Percentiles rank a stretch among this genome's conserved stretches.
Evolutionary conservation across 208 protist species (phyloP).

Genomic region (Acanthamoeba healyi): DNA sequence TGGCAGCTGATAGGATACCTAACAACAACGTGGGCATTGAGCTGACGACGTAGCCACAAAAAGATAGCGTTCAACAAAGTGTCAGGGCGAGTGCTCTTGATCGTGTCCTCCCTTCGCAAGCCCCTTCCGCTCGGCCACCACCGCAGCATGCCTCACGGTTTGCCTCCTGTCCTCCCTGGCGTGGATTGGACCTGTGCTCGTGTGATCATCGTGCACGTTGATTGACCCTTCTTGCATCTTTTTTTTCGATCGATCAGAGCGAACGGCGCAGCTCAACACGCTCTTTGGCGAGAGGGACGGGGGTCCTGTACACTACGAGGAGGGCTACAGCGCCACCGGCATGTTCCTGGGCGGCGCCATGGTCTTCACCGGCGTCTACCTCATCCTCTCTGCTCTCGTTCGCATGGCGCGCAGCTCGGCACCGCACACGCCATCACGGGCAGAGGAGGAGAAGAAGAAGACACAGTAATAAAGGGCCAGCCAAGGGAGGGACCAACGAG

Average conservation of each 20-base stretch:
- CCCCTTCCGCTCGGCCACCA: background rate
- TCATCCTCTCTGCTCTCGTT: background rate
- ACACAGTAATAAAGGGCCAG: no score
- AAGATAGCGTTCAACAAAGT: slow-evolving; percentile 4
- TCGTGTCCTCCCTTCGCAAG: background rate
- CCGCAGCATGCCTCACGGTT: background rate
- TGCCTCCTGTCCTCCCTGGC: background rate
- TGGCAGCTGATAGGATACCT: background rate
- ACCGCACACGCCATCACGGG: no score
- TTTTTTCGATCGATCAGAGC: background rate
- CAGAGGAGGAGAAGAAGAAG: no score
- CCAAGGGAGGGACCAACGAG: no score
- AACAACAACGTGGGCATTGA: no score
- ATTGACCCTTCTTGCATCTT: no score
- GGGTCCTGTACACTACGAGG: background rate
- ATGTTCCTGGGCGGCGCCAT: background rate
- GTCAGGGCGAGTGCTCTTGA: background rate
- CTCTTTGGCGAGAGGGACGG: background rate
- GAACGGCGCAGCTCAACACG: background rate
- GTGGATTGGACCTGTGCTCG: no score
- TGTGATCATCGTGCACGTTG: no score
- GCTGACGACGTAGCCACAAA: no score
- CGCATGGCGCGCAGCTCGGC: no score
- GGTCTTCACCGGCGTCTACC: background rate
- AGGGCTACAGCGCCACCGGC: background rate